phyloP scores from a whole-genome alignment of 129 eudicot species.

The Cynara cardunculus region DNA sequence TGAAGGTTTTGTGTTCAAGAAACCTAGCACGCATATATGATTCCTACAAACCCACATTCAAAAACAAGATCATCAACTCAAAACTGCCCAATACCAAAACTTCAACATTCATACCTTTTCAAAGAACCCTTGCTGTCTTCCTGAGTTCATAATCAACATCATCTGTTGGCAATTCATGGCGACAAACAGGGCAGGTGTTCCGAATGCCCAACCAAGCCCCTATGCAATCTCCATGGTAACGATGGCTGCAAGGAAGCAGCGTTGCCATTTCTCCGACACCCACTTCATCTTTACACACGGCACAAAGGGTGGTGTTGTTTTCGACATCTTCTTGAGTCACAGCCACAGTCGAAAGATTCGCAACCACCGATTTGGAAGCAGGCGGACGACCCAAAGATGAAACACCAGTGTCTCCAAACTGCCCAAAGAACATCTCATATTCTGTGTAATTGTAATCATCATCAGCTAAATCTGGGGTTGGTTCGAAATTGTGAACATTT shows the following conservation, averaged over 20 bases:
- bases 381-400: constrained; percentile 49
- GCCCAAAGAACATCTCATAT: constrained; percentile 56
- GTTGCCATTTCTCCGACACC: constrained; percentile 51
- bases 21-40: constrained; percentile 30
- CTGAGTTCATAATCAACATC: constrained; percentile 60
- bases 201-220: constrained; percentile 65
- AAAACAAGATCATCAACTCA: constrained; percentile 35
- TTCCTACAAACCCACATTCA: constrained; percentile 23
- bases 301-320: constrained; percentile 42
- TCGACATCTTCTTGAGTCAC: constrained; percentile 39
- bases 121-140: constrained; percentile 36
- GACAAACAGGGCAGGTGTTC: constrained; percentile 83
- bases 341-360: constrained; percentile 36
- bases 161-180: constrained; percentile 66
- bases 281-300: constrained; percentile 71
- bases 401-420: constrained; percentile 47
- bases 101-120: constrained; percentile 7
- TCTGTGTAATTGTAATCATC: constrained; percentile 37
- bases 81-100: constrained; percentile 18
- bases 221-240: constrained; percentile 70
- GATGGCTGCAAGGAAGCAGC: constrained; percentile 57
- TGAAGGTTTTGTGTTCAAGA: neutral
- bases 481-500: constrained; percentile 36
- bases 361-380: constrained; percentile 50
- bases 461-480: constrained; percentile 26